Conservation (phyloP, 257 asterid genomes). For the Capsicum chinense region DNA sequence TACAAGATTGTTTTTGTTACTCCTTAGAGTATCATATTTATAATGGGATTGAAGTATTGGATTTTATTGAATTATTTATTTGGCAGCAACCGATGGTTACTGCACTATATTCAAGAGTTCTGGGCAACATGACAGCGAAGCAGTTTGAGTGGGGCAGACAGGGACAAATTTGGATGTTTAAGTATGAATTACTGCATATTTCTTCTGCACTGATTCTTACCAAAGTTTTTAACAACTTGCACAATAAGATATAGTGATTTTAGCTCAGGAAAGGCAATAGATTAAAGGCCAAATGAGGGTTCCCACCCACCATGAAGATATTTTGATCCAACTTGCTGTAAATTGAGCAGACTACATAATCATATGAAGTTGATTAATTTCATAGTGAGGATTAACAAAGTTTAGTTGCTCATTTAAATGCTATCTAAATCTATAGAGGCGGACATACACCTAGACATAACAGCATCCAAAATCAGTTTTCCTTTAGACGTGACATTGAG, state of each 20-base stretch:
- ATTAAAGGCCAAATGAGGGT: slow-evolving; percentile 12
- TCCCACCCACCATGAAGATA: not conserved
- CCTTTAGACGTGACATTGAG: not conserved
- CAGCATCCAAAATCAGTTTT: not conserved
- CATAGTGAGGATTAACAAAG: slow-evolving; percentile 1
- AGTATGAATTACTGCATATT: slow-evolving; percentile 16
- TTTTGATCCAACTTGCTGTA: slow-evolving; percentile 18
- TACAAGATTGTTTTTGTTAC: slow-evolving; percentile 34
- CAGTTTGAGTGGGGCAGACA: slow-evolving; percentile 13
- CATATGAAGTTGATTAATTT: slow-evolving; percentile 16
- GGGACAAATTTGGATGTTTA: slow-evolving; percentile 3
- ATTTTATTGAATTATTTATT: slow-evolving; percentile 28
- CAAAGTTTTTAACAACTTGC: not conserved
- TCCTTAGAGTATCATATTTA: slow-evolving; percentile 28
- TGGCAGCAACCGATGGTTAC: not conserved
- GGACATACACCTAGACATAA: not conserved
- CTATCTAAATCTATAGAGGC: not conserved
- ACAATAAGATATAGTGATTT: slow-evolving; percentile 15
- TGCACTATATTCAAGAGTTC: slow-evolving; percentile 7
- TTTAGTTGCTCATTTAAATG: slow-evolving; percentile 6
- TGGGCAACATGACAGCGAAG: slow-evolving; percentile 21
- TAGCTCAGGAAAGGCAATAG: not conserved
- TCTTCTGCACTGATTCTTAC: not conserved
- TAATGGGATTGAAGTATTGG: slow-evolving; percentile 25
- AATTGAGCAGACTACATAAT: slow-evolving; percentile 20